Evolutionary conservation across 1,139 yeast species (phyloP).

Genomic region (Suhomyces anneliseae): DNA sequence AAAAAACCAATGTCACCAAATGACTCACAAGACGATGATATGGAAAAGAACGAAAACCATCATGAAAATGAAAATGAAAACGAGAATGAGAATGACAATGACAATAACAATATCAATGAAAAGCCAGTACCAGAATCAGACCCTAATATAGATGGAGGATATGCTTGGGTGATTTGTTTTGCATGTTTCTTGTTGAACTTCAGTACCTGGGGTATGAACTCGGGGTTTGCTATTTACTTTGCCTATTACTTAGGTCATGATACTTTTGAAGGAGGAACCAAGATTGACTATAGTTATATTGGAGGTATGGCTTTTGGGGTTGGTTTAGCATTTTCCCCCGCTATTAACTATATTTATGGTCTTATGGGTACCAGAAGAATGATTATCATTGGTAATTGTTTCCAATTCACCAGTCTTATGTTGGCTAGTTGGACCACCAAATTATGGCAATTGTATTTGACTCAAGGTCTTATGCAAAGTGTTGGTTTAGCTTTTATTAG

Average conservation of each 20-base stretch:
- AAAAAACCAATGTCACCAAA: background rate
- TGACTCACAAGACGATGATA: background rate
- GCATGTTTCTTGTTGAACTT: constrained; percentile 44
- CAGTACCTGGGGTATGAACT: constrained; percentile 54
- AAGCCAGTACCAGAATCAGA: constrained; percentile 1
- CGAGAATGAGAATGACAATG: background rate
- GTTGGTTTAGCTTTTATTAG: constrained; percentile 49
- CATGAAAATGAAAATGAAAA: background rate
- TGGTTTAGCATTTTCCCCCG: constrained; percentile 36
- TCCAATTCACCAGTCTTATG: constrained; percentile 52
- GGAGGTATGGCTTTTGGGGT: constrained; percentile 46
- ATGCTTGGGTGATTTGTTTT: constrained; percentile 49
- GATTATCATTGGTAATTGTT: constrained; percentile 42
- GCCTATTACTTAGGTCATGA: constrained; percentile 40
- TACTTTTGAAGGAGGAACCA: constrained; percentile 42
- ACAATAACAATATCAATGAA: too few relatives aligned
- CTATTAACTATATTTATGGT: constrained; percentile 41
- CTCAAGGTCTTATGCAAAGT: constrained; percentile 54
- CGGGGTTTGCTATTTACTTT: constrained; percentile 55
- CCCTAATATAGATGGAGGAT: constrained; percentile 39
- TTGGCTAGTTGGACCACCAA: constrained; percentile 54
- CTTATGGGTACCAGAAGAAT: constrained; percentile 39
- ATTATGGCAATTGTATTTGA: constrained; percentile 52
- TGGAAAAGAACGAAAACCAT: background rate
- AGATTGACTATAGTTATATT: constrained; percentile 39